These are phyloP conservation scores for Calonectria pseudoreteaudii DNA, from an alignment of 2,329 filamentous ascomycete genomes.

Conservation along the genomic window DNA sequence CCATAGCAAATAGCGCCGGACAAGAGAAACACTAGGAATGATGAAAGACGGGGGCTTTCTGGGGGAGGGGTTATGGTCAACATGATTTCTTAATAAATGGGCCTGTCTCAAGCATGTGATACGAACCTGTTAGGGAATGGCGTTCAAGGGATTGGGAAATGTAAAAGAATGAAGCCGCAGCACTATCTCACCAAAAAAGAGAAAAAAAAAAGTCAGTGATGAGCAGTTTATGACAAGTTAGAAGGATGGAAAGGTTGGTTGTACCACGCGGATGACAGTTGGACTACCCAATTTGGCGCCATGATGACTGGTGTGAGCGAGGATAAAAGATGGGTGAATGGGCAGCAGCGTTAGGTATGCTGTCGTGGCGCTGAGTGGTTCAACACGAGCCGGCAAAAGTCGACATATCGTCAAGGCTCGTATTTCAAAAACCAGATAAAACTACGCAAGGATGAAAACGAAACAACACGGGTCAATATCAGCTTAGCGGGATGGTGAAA, in stretches of 20 bases:
- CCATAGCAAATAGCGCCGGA: conserved; percentile 56
- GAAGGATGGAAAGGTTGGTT: neutral
- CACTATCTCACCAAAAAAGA: conserved; percentile 45
- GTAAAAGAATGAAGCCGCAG: conserved; percentile 61
- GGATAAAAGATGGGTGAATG: neutral
- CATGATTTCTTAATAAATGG: neutral
- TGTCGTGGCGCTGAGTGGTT: conserved; percentile 4
- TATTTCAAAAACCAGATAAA: neutral
- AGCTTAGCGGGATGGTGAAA: neutral
- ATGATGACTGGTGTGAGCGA: conserved; percentile 29
- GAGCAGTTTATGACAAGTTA: neutral
- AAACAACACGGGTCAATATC: neutral
- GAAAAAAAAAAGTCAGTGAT: conserved; percentile 10
- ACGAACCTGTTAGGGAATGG: conserved; percentile 61
- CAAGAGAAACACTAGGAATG: conserved; percentile 59
- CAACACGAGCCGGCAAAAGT: neutral
- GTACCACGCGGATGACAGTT: conserved; percentile 42
- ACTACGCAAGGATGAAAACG: neutral
- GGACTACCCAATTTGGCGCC: conserved; percentile 36
- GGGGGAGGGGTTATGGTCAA: conserved; percentile 24
- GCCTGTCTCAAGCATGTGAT: neutral
- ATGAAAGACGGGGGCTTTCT: conserved; percentile 64
- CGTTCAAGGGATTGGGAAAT: conserved; percentile 59
- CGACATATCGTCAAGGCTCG: conserved; percentile 20
- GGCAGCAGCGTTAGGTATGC: neutral